Evolutionary conservation across 371 early-diverging fungal genomes (phyloP), one percentile per base, ranked within the genome.

Genomic region (Mortierella sp.): DNA sequence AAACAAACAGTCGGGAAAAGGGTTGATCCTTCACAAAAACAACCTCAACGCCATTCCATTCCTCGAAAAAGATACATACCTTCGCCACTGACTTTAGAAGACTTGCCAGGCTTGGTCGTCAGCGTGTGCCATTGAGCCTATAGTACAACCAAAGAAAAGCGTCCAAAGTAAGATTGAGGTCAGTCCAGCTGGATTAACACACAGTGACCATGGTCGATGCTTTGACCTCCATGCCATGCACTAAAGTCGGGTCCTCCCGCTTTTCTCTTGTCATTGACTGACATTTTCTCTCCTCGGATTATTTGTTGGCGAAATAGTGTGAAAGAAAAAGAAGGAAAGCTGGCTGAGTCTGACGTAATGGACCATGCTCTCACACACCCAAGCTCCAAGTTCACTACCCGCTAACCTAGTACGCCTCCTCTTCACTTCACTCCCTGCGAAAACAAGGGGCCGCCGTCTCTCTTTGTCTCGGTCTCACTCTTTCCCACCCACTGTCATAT

Each of bases 81-180:
- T 71, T 75, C 75, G 29, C 79, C 79, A 5, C 70, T 74, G 38
- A 79, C 75, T 11, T 75, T 79, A 6, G 70, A 43, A 3, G 79
- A 79, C 71, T 75, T 74, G 46, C 79, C 75, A 10, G 71, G 75
- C n/a, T 41, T 38, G 12, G 79, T 58, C 18, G 49, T 46, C 55
- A 79, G 58, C 1, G 70, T 21, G 60, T 70, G 68, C 79, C 79
- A 79, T 46, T 48, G 48, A 2, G 79, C 35, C 79, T 79, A 75
- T 8, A 6, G 24, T 41, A 2, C 21, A 68, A 24, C 27, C 56
- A n/a, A n/a, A 29, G 1, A 14, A 44, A 43, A 10, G 29, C 10
- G 48, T 29, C 48, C 32, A 55, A 27, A 74, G 58, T 24, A 41
- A 27, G 27, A 11, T 44, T 55, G 43, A 68, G 68, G 68, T 68